phyloP scores from a whole-genome alignment of 352 stramenopile genomes.

The Elongisporangium undulatum region DNA sequence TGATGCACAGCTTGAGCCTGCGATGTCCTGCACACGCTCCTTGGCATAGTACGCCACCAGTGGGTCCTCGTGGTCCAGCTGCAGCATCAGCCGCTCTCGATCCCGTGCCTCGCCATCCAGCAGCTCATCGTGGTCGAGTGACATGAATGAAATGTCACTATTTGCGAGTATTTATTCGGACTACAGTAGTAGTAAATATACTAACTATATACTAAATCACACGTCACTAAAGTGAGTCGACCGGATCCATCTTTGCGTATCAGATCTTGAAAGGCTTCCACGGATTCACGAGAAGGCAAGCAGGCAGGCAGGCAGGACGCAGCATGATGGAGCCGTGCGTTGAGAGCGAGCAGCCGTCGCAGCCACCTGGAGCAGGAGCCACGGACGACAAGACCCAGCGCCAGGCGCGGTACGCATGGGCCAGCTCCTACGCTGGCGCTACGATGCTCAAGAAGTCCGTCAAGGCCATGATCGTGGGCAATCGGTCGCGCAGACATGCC shows the following conservation, averaged over 20 bases:
- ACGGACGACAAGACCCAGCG: background rate
- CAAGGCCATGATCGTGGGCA: slow-evolving; percentile 43
- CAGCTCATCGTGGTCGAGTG: slow-evolving; percentile 6
- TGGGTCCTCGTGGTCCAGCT: slow-evolving; percentile 27
- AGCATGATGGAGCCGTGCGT: slow-evolving; percentile 11
- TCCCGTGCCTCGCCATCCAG: slow-evolving; percentile 5
- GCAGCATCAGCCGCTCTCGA: slow-evolving; percentile 12
- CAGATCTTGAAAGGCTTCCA: slow-evolving; percentile 27
- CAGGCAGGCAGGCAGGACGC: slow-evolving; percentile 15
- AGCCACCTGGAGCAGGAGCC: background rate
- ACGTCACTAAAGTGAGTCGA: slow-evolving; percentile 5
- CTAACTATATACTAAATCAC: slow-evolving; percentile 1
- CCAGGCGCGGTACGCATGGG: slow-evolving; percentile 2
- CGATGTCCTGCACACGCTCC: slow-evolving; percentile 20
- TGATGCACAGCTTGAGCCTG: slow-evolving; percentile 3
- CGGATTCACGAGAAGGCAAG: slow-evolving; percentile 4
- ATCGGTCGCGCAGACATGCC: slow-evolving; percentile 5
- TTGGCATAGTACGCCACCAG: slow-evolving; percentile 39
- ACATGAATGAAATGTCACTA: background rate
- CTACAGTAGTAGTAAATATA: background rate
- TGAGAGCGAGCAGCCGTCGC: slow-evolving; percentile 2
- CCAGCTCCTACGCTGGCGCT: slow-evolving; percentile 28
- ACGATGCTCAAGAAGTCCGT: slow-evolving; percentile 40
- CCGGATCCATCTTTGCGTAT: too few relatives aligned
- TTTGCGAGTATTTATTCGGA: background rate